A percentile compares a stretch with the other conserved stretches of the same genome.
phyloP scores from a whole-genome alignment of 306 rosid species.

The Lathyrus oleraceus region DNA sequence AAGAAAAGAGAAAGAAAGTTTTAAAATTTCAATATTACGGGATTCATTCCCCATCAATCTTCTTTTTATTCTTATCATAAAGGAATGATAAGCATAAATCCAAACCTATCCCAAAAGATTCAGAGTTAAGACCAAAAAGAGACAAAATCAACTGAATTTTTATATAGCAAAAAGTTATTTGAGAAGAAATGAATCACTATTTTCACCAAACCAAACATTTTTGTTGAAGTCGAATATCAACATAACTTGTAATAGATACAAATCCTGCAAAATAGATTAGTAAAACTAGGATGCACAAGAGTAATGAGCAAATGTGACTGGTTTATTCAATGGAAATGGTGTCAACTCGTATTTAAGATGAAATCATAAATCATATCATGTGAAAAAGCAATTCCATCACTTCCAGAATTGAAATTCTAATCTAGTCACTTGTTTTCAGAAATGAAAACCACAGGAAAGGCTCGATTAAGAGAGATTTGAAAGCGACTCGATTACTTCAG shows the following conservation, averaged over 20 bases:
- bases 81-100: too few species aligned
- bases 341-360: slow-evolving; percentile 32
- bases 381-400: slow-evolving; percentile 33
- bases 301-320: slow-evolving; percentile 25
- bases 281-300: slow-evolving; percentile 10
- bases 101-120: too few species aligned
- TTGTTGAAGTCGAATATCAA: too few species aligned
- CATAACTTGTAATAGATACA: neutral
- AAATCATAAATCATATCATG: slow-evolving; percentile 39
- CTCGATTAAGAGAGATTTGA: slow-evolving; percentile 11
- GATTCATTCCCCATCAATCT: too few species aligned
- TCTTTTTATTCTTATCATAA: too few species aligned
- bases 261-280: slow-evolving; percentile 1
- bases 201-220: too few species aligned
- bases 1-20: too few species aligned
- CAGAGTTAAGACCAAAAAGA: too few species aligned
- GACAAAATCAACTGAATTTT: neutral
- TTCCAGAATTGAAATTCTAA: slow-evolving; percentile 35
- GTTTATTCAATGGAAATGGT: slow-evolving; percentile 29
- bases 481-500: slow-evolving; percentile 46
- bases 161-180: neutral
- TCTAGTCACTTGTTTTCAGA: slow-evolving; percentile 31
- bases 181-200: neutral
- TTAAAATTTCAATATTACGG: too few species aligned
- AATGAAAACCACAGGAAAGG: slow-evolving; percentile 29